A percentile compares a stretch with the other conserved stretches of the same genome.
Evolutionary conservation across 441 rosid genomes (phyloP).

Genomic region (Arabidopsis lyrata): DNA sequence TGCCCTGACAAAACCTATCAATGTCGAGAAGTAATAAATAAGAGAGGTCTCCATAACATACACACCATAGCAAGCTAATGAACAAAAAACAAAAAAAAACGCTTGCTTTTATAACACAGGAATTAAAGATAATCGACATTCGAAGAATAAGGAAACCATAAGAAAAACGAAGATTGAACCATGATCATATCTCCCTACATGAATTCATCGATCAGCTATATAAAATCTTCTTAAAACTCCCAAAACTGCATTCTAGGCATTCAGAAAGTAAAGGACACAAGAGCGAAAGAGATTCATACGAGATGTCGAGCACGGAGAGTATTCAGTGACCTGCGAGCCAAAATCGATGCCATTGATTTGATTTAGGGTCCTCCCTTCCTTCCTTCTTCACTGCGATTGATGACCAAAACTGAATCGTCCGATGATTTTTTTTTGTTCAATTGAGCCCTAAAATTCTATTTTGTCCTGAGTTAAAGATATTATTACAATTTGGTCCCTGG

Average conservation of each 20-base stretch:
- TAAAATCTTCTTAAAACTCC: constrained; percentile 7
- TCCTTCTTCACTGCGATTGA: constrained; percentile 38
- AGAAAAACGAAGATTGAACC: constrained; percentile 7
- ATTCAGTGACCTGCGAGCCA: constrained; percentile 87
- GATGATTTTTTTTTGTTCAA: background rate
- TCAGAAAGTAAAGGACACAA: constrained; percentile 3
- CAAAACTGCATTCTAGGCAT: constrained; percentile 29
- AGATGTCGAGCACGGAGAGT: constrained; percentile 79
- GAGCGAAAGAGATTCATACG: constrained; percentile 52
- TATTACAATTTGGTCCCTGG: constrained; percentile 27
- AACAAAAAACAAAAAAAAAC: background rate
- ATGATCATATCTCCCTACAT: background rate
- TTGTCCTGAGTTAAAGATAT: background rate
- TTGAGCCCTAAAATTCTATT: constrained; percentile 15
- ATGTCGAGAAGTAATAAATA: constrained; percentile 7
- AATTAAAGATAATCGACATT: background rate
- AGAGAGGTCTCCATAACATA: constrained; percentile 15
- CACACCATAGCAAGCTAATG: constrained; percentile 2
- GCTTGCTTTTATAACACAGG: constrained; percentile 4
- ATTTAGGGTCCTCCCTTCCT: constrained; percentile 39
- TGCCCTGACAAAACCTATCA: constrained; percentile 68
- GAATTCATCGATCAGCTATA: background rate
- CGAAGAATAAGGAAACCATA: background rate
- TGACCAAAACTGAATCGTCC: background rate
- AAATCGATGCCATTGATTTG: constrained; percentile 67